These are phyloP conservation scores for Yamadazyma blattariae DNA, from an alignment of 1,139 yeast genomes.

Conservation along the genomic window DNA sequence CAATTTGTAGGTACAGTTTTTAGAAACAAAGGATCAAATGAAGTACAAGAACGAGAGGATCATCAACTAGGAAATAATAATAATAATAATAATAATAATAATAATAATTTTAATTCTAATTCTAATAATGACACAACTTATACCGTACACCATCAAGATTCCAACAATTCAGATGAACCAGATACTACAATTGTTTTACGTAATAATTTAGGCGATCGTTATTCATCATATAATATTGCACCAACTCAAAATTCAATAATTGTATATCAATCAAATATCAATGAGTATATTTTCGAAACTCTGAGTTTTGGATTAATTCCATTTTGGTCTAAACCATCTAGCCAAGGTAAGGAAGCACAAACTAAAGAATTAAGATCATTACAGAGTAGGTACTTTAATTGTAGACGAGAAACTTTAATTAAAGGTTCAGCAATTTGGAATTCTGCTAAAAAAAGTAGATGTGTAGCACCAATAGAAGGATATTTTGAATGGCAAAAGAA, in stretches of 20 bases:
- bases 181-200: conserved; percentile 9
- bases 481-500: conserved; percentile 76
- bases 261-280: conserved; percentile 19
- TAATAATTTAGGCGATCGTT: conserved; percentile 15
- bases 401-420: conserved; percentile 55
- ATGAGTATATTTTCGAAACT: conserved; percentile 27
- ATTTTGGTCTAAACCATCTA: conserved; percentile 36
- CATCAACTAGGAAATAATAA: neutral
- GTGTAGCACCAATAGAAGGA: conserved; percentile 78
- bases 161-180: neutral
- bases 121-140: neutral
- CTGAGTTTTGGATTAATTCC: conserved; percentile 47
- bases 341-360: conserved; percentile 6
- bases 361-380: conserved; percentile 31
- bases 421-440: conserved; percentile 51
- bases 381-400: conserved; percentile 51
- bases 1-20: conserved; percentile 6
- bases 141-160: neutral
- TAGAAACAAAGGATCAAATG: neutral
- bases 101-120: neutral
- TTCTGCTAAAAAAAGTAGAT: conserved; percentile 41
- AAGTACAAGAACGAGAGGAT: neutral
- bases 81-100: neutral
- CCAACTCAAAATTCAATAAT: conserved; percentile 40
- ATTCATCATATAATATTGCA: conserved; percentile 36